A percentile compares a stretch with the other conserved stretches of the same genome.
Evolutionary conservation across 331 rosid genomes (phyloP).

Genomic region (Malus hybrid): DNA sequence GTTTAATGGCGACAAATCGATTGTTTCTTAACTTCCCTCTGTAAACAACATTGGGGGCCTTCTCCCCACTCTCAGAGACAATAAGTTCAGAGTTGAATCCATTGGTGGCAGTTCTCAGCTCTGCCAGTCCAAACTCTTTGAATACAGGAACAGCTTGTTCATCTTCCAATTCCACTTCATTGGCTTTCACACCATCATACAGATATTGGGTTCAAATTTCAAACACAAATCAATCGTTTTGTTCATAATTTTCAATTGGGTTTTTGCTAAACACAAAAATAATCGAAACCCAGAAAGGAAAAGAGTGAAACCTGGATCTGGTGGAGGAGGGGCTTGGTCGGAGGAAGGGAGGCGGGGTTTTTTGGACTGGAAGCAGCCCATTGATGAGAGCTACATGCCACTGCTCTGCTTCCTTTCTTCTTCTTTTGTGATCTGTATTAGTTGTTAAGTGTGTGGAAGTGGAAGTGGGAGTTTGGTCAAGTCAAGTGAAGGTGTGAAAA

Average conservation of each 20-base stretch:
- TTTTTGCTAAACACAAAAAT: background rate
- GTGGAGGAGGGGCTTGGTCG: constrained; percentile 17
- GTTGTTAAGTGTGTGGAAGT: background rate
- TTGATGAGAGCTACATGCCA: constrained; percentile 12
- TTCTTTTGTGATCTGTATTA: background rate
- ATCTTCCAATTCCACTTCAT: constrained; percentile 17
- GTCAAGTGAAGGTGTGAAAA: background rate
- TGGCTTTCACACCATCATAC: constrained; percentile 4
- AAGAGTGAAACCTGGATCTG: constrained; percentile 25
- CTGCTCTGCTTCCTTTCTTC: background rate
- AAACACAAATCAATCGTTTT: background rate
- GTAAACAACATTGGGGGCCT: constrained; percentile 37
- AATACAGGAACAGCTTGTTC: constrained; percentile 20
- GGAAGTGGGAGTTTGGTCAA: too few species aligned
- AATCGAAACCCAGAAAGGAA: background rate
- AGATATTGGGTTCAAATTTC: background rate
- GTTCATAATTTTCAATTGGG: background rate
- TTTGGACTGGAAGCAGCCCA: constrained; percentile 46
- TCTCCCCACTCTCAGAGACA: constrained; percentile 37
- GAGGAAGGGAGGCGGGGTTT: constrained; percentile 26
- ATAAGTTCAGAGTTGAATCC: constrained; percentile 23
- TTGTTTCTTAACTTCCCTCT: constrained; percentile 28
- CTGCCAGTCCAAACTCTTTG: constrained; percentile 19
- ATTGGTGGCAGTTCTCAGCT: constrained; percentile 34
- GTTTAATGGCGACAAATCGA: constrained; percentile 26